These are phyloP conservation scores for Elongisporangium senticosum DNA, from an alignment of 352 stramenopile species.

Conservation along the genomic window DNA sequence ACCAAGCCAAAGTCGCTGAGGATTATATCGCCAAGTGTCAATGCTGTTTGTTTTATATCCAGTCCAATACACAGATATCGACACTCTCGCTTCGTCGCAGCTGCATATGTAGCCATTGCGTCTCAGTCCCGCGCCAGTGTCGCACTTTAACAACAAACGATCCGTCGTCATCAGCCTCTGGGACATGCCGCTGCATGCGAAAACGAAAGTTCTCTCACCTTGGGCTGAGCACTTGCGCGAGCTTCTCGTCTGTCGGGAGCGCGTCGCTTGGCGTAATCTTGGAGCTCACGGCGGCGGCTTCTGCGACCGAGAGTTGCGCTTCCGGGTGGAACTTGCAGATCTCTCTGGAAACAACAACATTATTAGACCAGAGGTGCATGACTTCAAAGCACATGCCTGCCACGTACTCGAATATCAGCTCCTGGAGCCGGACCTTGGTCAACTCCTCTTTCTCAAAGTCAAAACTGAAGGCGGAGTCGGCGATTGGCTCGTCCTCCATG, in stretches of 20 bases:
- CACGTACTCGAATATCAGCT: conserved; percentile 84
- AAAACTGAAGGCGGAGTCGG: conserved; percentile 75
- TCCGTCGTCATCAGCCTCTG: background rate
- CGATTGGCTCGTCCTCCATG: conserved; percentile 87
- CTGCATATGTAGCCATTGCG: background rate
- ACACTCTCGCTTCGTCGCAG: background rate
- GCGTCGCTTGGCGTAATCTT: conserved; percentile 1
- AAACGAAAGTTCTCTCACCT: conserved; percentile 18
- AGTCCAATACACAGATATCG: conserved; percentile 6
- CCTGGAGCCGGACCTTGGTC: conserved; percentile 73
- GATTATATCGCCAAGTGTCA: background rate
- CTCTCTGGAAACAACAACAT: conserved; percentile 26
- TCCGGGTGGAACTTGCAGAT: conserved; percentile 73
- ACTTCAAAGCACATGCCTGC: background rate
- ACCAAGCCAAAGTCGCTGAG: conserved; percentile 1
- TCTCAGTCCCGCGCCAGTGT: background rate
- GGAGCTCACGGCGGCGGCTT: background rate
- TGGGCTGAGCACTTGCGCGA: conserved; percentile 46
- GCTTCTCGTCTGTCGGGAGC: conserved; percentile 19
- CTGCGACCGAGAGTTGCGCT: conserved; percentile 16
- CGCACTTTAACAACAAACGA: background rate
- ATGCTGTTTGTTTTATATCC: conserved; percentile 9
- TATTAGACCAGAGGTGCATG: background rate
- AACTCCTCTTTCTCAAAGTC: conserved; percentile 87
- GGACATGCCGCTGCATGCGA: background rate